Evolutionary conservation across 768 basidiomycete species (phyloP), one percentile per base, ranked within the genome.

Genomic region (Suillus subaureus): DNA sequence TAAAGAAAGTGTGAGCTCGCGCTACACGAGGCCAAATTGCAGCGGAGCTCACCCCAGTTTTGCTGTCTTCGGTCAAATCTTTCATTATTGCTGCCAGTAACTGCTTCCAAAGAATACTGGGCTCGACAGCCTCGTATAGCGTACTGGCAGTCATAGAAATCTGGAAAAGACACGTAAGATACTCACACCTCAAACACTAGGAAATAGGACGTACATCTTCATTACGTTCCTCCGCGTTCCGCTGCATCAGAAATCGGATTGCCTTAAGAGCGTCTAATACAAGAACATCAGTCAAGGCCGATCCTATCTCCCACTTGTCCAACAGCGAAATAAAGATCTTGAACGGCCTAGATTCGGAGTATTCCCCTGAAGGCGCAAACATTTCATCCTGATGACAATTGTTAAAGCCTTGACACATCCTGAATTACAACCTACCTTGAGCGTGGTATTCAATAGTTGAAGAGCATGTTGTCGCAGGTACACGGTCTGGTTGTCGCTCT

Each of bases 271-370:
- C 84, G 69, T 97, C 93, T 70, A 92, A 87, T 13, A 93, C 86
- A 61, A 98, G 79, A 7, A 81, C 82, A 47, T 94, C 90, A 0
- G 95, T 95, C 33, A 99, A 76, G 0, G 85, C 82, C 9, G 85
- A 86, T 6, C 97, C 97, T 54, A 99, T 90, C 75, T 99, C 97
- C 93, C 94, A 98, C 76, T 97, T 97, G 77, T 99, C 97, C 69
- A 98, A 80, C 21, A 99, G 77, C 1, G 95, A 96, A 28, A 99
- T 90, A 75, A 97, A 96, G 40, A 99, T 92, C 78, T 96, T 97
- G 85, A 96, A 99, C 0, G 97, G 94, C 31, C 93, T 81, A 4
- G 92, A 91, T 67, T 90, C 89, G 1, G 90, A 81, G 69, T 94
- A 94, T 64, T 89, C 88, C 60, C 85, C 83, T 2, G 88, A 88